A percentile compares a stretch with the other conserved stretches of the same genome.
These are phyloP conservation scores for Ailanthus altissimus DNA, from an alignment of 345 rosid species.

Conservation along the genomic window DNA sequence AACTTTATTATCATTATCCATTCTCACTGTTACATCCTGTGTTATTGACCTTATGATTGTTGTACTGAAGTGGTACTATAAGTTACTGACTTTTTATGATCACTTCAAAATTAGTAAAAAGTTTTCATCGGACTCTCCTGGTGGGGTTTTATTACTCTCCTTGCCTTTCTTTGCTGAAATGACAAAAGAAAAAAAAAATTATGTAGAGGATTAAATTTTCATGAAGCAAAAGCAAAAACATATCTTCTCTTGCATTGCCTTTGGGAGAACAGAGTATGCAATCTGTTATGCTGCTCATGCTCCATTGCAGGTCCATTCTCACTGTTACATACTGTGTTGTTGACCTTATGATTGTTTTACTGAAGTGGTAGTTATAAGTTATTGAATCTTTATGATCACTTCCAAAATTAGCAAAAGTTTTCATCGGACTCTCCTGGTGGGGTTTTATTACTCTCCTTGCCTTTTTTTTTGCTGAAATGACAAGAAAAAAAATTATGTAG, in stretches of 20 bases:
- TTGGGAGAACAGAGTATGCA: constrained; percentile 18
- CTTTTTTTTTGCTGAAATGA: background rate
- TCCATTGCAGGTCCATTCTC: constrained; percentile 2
- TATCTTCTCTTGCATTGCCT: background rate
- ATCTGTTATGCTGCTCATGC: constrained; percentile 4
- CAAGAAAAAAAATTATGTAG: background rate
- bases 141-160: background rate
- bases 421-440: background rate
- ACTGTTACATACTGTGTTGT: background rate
- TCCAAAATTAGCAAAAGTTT: background rate
- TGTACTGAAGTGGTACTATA: background rate
- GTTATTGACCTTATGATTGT: background rate
- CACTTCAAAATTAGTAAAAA: background rate
- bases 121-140: background rate
- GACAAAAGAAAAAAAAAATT: background rate
- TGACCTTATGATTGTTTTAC: background rate
- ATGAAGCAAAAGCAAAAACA: background rate
- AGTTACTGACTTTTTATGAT: background rate
- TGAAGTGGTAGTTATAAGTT: background rate
- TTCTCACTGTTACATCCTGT: background rate
- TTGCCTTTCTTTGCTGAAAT: background rate
- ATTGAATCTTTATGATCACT: background rate
- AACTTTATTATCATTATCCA: background rate
- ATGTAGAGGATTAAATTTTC: background rate
- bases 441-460: background rate